Base-by-base conservation (phyloP, 2,329 filamentous ascomycete species). In the Akanthomyces dipterigenus region DNA sequence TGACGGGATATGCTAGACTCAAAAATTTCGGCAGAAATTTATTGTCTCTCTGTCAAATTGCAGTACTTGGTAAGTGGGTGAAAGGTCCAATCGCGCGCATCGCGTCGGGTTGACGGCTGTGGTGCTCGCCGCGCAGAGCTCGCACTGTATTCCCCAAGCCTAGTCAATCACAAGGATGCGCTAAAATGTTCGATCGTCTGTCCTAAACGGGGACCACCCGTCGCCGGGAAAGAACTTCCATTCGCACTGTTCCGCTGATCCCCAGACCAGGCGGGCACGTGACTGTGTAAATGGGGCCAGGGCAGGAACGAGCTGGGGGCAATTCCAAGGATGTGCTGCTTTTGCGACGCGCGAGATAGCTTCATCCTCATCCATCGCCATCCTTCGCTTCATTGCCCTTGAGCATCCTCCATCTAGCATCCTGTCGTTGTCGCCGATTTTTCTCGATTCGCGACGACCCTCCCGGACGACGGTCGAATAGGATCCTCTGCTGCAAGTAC, bases 271-370 rank as follows among this genome's bases (percentile, higher is more conserved):
- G 8, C 24, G 24, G 31, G 38, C 56, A 60, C 56, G 56, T 60
- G 56, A 60, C 56, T 45, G 5, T 16, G 2, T 26, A 28, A 31
- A 51, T 8, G 46, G 56, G 36, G 56, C 46, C 18, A 51, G 48
- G 46, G 56, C 48, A 60, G 26, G 46, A 53, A 31, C 56, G 24
- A n/a, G 20, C 24, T 22, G 34, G 56, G 46, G 56, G 20, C 31
- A 24, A 20, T 51, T 14, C 46, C 18, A 60, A 38, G 56, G 26
- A 50, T 26, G 14, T 43, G n/a, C 28, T 53, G 20, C 40, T 22
- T 36, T 56, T 56, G 56, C 56, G 56, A 51, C 56, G 56, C 56
- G 56, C 56, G 46, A 45, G 24, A 16, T 59, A 36, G 48, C 56
- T 51, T 51, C 46, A 31, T n/a, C 48, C 48, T 26, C 46, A 51